A percentile compares a stretch with the other conserved stretches of the same genome.
These are phyloP conservation scores for Astraeus odoratus DNA, from an alignment of 768 basidiomycete species.

Conservation along the genomic window DNA sequence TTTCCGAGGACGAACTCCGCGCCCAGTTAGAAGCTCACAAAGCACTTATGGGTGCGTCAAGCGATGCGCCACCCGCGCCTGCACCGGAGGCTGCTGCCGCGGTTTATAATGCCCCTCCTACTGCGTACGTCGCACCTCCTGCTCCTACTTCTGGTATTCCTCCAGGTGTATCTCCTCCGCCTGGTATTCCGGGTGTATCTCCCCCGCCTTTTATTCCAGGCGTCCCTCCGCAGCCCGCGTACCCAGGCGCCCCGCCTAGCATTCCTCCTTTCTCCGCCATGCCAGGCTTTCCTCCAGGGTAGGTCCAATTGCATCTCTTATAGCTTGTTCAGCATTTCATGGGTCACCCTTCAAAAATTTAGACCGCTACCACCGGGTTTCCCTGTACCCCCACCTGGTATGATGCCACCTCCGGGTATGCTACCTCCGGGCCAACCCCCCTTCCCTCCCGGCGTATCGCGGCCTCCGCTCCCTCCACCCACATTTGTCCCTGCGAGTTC, in stretches of 20 bases:
- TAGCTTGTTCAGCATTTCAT: constrained; percentile 11
- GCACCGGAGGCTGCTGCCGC: constrained; percentile 41
- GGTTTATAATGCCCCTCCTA: constrained; percentile 71
- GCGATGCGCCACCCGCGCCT: constrained; percentile 25
- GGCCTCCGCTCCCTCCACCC: constrained; percentile 28
- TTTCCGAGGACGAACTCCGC: constrained; percentile 79
- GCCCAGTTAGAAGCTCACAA: constrained; percentile 86
- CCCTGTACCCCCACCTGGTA: constrained; percentile 40
- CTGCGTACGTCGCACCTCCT: constrained; percentile 51
- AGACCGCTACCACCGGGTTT: constrained; percentile 52
- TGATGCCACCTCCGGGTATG: constrained; percentile 25
- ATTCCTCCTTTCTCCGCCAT: constrained; percentile 38
- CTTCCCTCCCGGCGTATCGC: constrained; percentile 31
- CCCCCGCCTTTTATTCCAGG: constrained; percentile 36
- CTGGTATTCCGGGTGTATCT: constrained; percentile 39
- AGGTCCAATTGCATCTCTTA: constrained; percentile 19
- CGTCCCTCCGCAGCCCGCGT: constrained; percentile 31
- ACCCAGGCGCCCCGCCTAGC: constrained; percentile 32
- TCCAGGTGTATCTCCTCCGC: constrained; percentile 31
- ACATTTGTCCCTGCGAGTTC: constrained; percentile 29
- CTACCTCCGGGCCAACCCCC: constrained; percentile 33
- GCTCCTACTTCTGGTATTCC: constrained; percentile 23
- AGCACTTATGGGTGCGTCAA: constrained; percentile 75
- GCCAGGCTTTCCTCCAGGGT: constrained; percentile 55
- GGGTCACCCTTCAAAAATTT: constrained; percentile 8